These are phyloP conservation scores for Apiotrichum domesticum DNA, from an alignment of 1,284 basidiomycete genomes.

Conservation along the genomic window DNA sequence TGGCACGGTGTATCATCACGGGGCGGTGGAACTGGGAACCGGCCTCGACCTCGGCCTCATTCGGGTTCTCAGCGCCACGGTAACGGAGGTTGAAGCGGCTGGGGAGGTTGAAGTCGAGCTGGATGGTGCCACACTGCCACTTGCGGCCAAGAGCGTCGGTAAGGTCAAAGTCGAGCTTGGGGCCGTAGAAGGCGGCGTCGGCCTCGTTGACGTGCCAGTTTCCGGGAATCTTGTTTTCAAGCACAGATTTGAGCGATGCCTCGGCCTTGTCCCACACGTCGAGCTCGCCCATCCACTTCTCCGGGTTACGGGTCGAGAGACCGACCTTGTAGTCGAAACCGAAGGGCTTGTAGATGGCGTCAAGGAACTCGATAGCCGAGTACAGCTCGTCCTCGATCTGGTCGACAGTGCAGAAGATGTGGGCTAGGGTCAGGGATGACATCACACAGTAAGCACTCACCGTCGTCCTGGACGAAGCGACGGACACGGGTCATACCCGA, in stretches of 20 bases:
- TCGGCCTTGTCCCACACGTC: slow-evolving; percentile 89
- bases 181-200: slow-evolving; percentile 95
- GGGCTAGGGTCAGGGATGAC: slow-evolving; percentile 23
- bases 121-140: slow-evolving; percentile 96
- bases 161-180: slow-evolving; percentile 94
- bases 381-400: slow-evolving; percentile 85
- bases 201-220: slow-evolving; percentile 93
- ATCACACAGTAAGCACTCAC: slow-evolving; percentile 18
- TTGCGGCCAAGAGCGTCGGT: slow-evolving; percentile 85
- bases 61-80: slow-evolving; percentile 55
- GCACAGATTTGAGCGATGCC: slow-evolving; percentile 69
- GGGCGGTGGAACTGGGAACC: slow-evolving; percentile 66
- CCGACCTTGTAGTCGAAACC: slow-evolving; percentile 96
- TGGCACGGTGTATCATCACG: slow-evolving; percentile 98
- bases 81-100: slow-evolving; percentile 94
- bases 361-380: slow-evolving; percentile 88
- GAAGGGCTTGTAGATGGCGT: slow-evolving; percentile 90
- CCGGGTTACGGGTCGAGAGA: slow-evolving; percentile 85
- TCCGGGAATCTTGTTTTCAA: slow-evolving; percentile 82
- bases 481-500: slow-evolving; percentile 90
- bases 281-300: slow-evolving; percentile 85
- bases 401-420: slow-evolving; percentile 90
- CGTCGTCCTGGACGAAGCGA: slow-evolving; percentile 96
- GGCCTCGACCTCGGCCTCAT: slow-evolving; percentile 25
- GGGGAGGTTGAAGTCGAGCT: slow-evolving; percentile 97